Evolutionary conservation across 2,329 filamentous ascomycete genomes (phyloP), one percentile per base, ranked within the genome.

Genomic region (Sclerotinia sclerotiorum): DNA sequence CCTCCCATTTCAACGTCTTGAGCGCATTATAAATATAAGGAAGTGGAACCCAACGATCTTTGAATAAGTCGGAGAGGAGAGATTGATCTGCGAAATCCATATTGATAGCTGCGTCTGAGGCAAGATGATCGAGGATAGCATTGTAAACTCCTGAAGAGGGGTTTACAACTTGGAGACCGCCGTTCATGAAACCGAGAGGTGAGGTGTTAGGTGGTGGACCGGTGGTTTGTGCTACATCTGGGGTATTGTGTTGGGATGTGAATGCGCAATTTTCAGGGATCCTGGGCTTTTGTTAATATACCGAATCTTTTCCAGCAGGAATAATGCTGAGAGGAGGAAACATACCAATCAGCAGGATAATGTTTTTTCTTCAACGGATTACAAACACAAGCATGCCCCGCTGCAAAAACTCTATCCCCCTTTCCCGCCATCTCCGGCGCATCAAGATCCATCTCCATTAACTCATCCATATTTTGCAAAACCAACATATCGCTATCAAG

Each of bases 401-500:
- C 92, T 1, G 92, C 93, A 79, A 97, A 94, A 46, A 97, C 90
- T 56, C 85, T 84, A 56, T 83, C 77, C 29, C 90, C 77, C 66
- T 72, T 76, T 74, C 84, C 87, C 1, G 74, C 81, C 69, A 82
- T 69, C 54, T 80, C 81, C 0, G 85, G 81, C 27, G 81, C 76
- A 78, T 94, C 91, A 57, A 96, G 85, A 70, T 86, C 81, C 62
- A 97, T 74, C n/a, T 92, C 87, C 92, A 97, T 96, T 73, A 97
- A 82, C 81, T 96, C 93, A 78, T 97, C 93, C 91, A 97, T 97
- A 79, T 96, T 96, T 75, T 84, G 84, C 72, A 89, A 80, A 10
- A 92, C 88, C 63, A 97, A 81, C 93, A 97, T 97, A 81, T 97
- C 93, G 76, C 89, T 90, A 80, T 97, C 93, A 67, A 97, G 84